A percentile compares a stretch with the other conserved stretches of the same genome.
Evolutionary conservation across 345 rosid genomes (phyloP).

Genomic region (Lepidium africanum): DNA sequence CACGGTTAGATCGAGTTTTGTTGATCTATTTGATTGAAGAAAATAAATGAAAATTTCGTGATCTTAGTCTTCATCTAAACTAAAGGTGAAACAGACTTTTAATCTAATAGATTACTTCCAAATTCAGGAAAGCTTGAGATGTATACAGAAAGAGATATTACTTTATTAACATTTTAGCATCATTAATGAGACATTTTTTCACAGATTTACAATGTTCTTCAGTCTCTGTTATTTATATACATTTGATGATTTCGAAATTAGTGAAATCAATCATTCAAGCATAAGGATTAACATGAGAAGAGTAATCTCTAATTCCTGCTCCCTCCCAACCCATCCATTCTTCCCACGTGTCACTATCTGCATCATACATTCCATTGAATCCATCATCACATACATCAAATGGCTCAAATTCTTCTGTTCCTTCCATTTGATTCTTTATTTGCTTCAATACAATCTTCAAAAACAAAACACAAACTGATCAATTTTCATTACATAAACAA

Average conservation of each 20-base stretch:
- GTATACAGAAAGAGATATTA: not conserved
- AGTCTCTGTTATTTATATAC: constrained; percentile 5
- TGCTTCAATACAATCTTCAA: constrained; percentile 53
- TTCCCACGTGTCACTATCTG: constrained; percentile 80
- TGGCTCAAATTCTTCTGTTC: constrained; percentile 21
- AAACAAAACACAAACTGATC: not conserved
- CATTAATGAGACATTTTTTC: constrained; percentile 1
- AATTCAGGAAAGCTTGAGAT: constrained; percentile 1
- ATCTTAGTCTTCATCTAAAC: not conserved
- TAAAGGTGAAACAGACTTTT: too few species aligned
- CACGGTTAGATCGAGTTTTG: too few species aligned
- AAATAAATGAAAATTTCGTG: too few species aligned
- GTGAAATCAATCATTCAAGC: constrained; percentile 22
- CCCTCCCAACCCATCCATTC: constrained; percentile 99
- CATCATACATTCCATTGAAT: constrained; percentile 52
- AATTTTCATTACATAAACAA: not conserved
- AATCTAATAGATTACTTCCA: not conserved
- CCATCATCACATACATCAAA: constrained; percentile 40
- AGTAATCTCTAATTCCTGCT: constrained; percentile 72
- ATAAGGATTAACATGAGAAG: constrained; percentile 82
- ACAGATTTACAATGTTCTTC: not conserved
- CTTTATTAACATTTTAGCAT: constrained; percentile 4
- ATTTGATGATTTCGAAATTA: not conserved
- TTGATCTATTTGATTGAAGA: too few species aligned
- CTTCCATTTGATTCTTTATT: constrained; percentile 42